A percentile compares a stretch with the other conserved stretches of the same genome.
phyloP scores from a whole-genome alignment of 2,329 filamentous ascomycete species.

The Pseudogymnoascus sp. region DNA sequence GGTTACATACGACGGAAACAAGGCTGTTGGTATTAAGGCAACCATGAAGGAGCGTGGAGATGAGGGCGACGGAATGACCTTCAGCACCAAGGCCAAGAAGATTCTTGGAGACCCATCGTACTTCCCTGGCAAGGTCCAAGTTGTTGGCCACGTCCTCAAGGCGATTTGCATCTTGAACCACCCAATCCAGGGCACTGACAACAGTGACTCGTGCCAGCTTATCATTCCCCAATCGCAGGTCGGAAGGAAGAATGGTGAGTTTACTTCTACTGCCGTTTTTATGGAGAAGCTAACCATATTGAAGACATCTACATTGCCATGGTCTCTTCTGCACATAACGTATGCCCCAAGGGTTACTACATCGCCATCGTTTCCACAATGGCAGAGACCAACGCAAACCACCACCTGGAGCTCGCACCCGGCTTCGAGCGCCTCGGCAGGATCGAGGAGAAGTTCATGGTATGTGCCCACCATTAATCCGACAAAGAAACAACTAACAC shows the following conservation, averaged over 20 bases:
- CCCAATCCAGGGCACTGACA: constrained; percentile 80
- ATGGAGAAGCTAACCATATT: constrained; percentile 12
- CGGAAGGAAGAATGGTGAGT: constrained; percentile 84
- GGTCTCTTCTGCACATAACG: constrained; percentile 92
- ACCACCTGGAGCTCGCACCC: constrained; percentile 88
- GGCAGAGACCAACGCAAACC: constrained; percentile 82
- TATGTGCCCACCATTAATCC: constrained; percentile 27
- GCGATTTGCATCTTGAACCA: constrained; percentile 98
- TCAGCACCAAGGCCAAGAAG: constrained; percentile 91
- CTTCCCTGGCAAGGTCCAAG: constrained; percentile 82
- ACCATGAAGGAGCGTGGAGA: constrained; percentile 87
- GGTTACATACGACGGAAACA: constrained; percentile 72
- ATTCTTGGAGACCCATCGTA: constrained; percentile 95
- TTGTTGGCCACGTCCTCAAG: constrained; percentile 83
- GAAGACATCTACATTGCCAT: constrained; percentile 93
- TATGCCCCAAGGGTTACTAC: constrained; percentile 98
- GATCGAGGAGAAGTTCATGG: constrained; percentile 97
- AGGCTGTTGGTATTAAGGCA: constrained; percentile 92
- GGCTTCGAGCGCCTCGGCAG: constrained; percentile 86
- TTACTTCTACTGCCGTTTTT: neutral
- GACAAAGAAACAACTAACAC: constrained; percentile 3
- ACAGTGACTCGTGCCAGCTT: constrained; percentile 82
- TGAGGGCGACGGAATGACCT: constrained; percentile 69
- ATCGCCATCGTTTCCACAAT: constrained; percentile 98
- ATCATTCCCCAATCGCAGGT: constrained; percentile 98